These are phyloP conservation scores for Clonostachys solani DNA, from an alignment of 2,329 filamentous ascomycete genomes.

Conservation along the genomic window DNA sequence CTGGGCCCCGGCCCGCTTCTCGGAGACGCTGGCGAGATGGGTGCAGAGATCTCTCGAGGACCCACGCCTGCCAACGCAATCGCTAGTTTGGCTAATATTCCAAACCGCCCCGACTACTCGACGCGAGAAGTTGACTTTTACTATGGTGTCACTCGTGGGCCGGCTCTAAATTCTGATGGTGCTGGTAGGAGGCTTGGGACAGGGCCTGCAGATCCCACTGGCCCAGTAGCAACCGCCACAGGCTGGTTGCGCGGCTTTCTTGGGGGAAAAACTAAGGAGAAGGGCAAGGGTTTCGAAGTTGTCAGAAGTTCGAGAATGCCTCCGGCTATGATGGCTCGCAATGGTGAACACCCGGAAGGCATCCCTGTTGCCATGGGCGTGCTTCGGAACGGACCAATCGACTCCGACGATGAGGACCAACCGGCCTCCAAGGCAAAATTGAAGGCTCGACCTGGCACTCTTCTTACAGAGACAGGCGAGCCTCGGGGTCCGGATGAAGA, in stretches of 20 bases:
- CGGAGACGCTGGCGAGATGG: slow-evolving; percentile 31
- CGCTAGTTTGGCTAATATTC: slow-evolving; percentile 34
- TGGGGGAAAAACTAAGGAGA: slow-evolving; percentile 85
- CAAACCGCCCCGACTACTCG: slow-evolving; percentile 76
- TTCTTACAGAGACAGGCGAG: slow-evolving; percentile 41
- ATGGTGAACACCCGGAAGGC: slow-evolving; percentile 55
- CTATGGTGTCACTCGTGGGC: slow-evolving; percentile 79
- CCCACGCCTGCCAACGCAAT: slow-evolving; percentile 33
- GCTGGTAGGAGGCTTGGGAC: slow-evolving; percentile 85
- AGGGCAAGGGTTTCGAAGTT: slow-evolving; percentile 94
- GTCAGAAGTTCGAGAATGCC: slow-evolving; percentile 87
- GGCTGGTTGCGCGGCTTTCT: slow-evolving; percentile 83
- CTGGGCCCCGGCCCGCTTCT: slow-evolving; percentile 10
- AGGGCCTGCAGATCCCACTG: slow-evolving; percentile 90
- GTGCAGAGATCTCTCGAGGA: slow-evolving; percentile 33
- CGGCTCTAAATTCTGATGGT: slow-evolving; percentile 76
- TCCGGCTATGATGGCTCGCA: slow-evolving; percentile 58
- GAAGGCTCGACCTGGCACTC: slow-evolving; percentile 21
- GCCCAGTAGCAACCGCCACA: slow-evolving; percentile 81
- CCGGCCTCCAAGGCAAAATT: slow-evolving; percentile 9
- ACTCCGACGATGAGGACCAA: slow-evolving; percentile 55
- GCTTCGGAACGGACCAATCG: slow-evolving; percentile 55
- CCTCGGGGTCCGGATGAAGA: slow-evolving; percentile 39
- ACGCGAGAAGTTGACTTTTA: slow-evolving; percentile 97
- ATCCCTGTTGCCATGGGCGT: slow-evolving; percentile 62